These are phyloP conservation scores for Funneliformis mosseae DNA, from an alignment of 192 early-diverging fungal genomes.

Conservation along the genomic window DNA sequence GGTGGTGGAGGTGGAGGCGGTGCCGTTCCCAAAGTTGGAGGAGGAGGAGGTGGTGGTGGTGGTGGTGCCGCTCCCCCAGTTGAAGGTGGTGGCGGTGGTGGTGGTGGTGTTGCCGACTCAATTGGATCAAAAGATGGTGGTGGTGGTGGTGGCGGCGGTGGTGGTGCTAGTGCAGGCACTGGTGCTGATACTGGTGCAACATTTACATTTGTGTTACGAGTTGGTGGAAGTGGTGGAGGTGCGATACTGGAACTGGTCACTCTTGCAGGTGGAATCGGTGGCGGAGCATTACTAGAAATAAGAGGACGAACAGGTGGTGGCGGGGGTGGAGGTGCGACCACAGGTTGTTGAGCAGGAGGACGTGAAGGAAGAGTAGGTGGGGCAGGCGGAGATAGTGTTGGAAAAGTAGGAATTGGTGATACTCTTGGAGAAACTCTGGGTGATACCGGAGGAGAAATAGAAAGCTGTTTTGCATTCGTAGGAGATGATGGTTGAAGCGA, in stretches of 20 bases:
- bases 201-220: slow-evolving; percentile 3
- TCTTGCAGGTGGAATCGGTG: slow-evolving; percentile 42
- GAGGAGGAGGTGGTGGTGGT: slow-evolving; percentile 32
- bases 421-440: slow-evolving; percentile 28
- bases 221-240: slow-evolving; percentile 34
- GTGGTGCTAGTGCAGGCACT: slow-evolving; percentile 34
- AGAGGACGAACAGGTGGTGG: background rate
- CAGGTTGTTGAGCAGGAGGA: slow-evolving; percentile 24
- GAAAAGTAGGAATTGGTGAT: slow-evolving; percentile 39
- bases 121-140: slow-evolving; percentile 25
- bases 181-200: slow-evolving; percentile 35
- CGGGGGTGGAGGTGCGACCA: no score
- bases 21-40: background rate
- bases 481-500: background rate
- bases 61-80: slow-evolving; percentile 13
- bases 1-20: background rate
- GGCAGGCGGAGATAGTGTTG: slow-evolving; percentile 37
- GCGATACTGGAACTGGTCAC: slow-evolving; percentile 28
- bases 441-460: background rate
- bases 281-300: slow-evolving; percentile 28
- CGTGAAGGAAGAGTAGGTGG: slow-evolving; percentile 34
- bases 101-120: background rate
- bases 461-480: background rate
- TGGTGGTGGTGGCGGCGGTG: slow-evolving; percentile 41
- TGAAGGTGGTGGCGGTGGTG: slow-evolving; percentile 38